A percentile compares a stretch with the other conserved stretches of the same genome.
These are phyloP conservation scores for Candida labiduridarum DNA, from an alignment of 1,139 yeast species.

Conservation along the genomic window DNA sequence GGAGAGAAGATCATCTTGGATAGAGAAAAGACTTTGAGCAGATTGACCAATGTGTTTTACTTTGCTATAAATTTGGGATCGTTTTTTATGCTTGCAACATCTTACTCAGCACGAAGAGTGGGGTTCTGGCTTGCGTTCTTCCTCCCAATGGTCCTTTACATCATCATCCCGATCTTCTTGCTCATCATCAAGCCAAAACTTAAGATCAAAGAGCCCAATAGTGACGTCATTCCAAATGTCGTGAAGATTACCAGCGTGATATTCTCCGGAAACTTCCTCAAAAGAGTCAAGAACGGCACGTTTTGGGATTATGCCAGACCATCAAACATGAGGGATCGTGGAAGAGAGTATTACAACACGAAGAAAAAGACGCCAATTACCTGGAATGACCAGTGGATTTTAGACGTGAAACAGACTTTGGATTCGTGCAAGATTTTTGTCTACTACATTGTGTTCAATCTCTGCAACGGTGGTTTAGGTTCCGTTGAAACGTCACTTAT, in stretches of 20 bases:
- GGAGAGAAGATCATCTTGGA: constrained; percentile 75
- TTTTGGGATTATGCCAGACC: constrained; percentile 65
- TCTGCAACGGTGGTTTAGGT: constrained; percentile 69
- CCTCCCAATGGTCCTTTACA: constrained; percentile 54
- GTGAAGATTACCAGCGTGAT: constrained; percentile 32
- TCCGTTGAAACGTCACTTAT: constrained; percentile 66
- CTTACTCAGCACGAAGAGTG: constrained; percentile 66
- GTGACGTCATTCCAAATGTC: constrained; percentile 49
- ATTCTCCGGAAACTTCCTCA: constrained; percentile 21
- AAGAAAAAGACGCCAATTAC: constrained; percentile 37
- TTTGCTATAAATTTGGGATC: constrained; percentile 83
- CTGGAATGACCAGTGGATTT: constrained; percentile 61
- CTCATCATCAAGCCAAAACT: constrained; percentile 39
- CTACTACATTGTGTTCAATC: constrained; percentile 64
- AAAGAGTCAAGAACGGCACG: constrained; percentile 32
- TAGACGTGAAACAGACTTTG: constrained; percentile 59
- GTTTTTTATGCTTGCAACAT: constrained; percentile 74
- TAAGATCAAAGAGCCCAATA: constrained; percentile 42
- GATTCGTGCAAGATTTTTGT: constrained; percentile 62
- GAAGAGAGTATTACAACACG: constrained; percentile 30
- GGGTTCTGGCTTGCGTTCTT: constrained; percentile 82
- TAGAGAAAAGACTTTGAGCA: constrained; percentile 69
- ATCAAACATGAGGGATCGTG: constrained; percentile 46
- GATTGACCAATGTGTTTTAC: constrained; percentile 76
- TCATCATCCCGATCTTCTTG: constrained; percentile 50